phyloP scores from a whole-genome alignment of 495 filamentous ascomycete species.

The Margaritispora aquatica region DNA sequence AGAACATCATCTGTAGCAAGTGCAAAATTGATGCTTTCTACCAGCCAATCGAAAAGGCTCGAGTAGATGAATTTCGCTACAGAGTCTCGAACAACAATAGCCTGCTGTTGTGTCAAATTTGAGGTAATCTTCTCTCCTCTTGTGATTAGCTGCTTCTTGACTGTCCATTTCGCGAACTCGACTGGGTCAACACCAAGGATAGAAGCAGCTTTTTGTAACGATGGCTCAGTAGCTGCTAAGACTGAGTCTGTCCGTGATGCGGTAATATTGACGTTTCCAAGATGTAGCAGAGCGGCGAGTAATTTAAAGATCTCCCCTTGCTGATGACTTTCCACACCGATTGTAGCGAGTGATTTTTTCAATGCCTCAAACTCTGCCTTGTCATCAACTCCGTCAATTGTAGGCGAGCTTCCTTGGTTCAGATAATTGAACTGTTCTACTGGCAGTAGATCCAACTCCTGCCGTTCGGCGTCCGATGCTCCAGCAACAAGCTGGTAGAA shows the following conservation, averaged over 20 bases:
- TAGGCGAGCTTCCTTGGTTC: conserved; percentile 87
- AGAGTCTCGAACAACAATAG: conserved; percentile 90
- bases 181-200: conserved; percentile 82
- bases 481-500: conserved; percentile 99
- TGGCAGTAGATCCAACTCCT: conserved; percentile 67
- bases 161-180: conserved; percentile 97
- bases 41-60: conserved; percentile 96
- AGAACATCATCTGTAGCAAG: conserved; percentile 87
- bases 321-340: conserved; percentile 68
- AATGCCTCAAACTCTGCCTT: conserved; percentile 88
- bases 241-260: conserved; percentile 83
- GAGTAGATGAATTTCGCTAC: conserved; percentile 99
- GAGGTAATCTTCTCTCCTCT: conserved; percentile 97
- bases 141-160: conserved; percentile 97
- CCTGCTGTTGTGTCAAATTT: conserved; percentile 90
- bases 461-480: conserved; percentile 74
- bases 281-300: conserved; percentile 85
- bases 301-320: conserved; percentile 87
- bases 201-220: conserved; percentile 71
- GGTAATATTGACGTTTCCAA: conserved; percentile 93
- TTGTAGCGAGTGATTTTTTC: conserved; percentile 75
- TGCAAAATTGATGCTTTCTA: conserved; percentile 87
- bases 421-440: conserved; percentile 92
- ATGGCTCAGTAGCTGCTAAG: conserved; percentile 72
- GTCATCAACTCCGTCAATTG: conserved; percentile 94